Evolutionary conservation across 192 early-diverging fungal species (phyloP), one percentile per base, ranked within the genome.

Genomic region (Phlyctochytrium bullatum): DNA sequence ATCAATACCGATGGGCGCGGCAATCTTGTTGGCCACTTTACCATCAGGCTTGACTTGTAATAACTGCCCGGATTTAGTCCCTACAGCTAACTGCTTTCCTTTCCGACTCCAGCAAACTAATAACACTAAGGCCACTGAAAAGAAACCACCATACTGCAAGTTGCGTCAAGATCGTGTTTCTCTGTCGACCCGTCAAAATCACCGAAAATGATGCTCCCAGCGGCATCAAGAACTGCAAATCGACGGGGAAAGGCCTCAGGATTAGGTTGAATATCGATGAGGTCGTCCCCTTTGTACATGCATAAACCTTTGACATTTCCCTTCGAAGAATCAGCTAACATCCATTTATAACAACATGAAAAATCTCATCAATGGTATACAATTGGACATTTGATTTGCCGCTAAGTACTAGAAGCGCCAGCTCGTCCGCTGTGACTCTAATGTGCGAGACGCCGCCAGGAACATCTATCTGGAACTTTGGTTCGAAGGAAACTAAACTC

Each of bases 81-180:
- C 94, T 31, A 89, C 88, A 30, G 88, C 87, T 36, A 96, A 83
- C 70, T 94, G 94, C 67, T 93, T 94, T 68, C 94, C 94, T 68
- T 96, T 96, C 33, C 80, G 81, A 35, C 91, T 93, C 94, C 94
- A 96, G 47, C 84, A 88, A 25, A 94, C 69, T 70, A 62, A 27
- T 30, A 2, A 47, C 17, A 60, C 34, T 10, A 25, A 28, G 27
- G 12, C 16, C 12, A 10, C 27, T 57, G 14, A 14, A 25, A 25
- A 25, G 12, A 24, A 14, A 10, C 54, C 6, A 27, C 12, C 54
- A 25, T 57, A 57, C 54, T 28, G 54, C 54, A 57, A 10, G 54
- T 10, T 28, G 14, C 54, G 54, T 57, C 54, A 10, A 14, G 25
- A 27, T 57, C 27, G 10, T 28, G 54, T 28, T 10, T 28, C 25